Percentiles rank a stretch among this genome's conserved stretches.
These are phyloP conservation scores for Allantophomopsis lycopodina DNA, from an alignment of 2,329 filamentous ascomycete species.

Conservation along the genomic window DNA sequence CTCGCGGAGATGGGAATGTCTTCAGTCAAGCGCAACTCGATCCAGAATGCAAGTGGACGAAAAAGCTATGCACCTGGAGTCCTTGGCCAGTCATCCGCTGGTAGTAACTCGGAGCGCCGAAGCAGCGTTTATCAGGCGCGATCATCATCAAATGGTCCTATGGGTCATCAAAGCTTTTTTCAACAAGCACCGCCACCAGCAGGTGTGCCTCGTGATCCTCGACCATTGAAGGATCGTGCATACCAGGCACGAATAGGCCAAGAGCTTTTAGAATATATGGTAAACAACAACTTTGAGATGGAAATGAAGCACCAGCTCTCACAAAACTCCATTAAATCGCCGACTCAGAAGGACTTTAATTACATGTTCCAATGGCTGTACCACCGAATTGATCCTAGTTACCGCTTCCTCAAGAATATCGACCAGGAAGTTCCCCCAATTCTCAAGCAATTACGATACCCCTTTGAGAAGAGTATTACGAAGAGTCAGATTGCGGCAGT, in stretches of 20 bases:
- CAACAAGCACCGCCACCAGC: slow-evolving; percentile 71
- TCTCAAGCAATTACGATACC: slow-evolving; percentile 85
- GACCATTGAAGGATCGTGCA: slow-evolving; percentile 67
- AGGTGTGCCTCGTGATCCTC: slow-evolving; percentile 73
- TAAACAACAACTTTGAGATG: slow-evolving; percentile 90
- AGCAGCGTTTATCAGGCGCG: slow-evolving; percentile 73
- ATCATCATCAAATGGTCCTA: slow-evolving; percentile 53
- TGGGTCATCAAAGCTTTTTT: slow-evolving; percentile 85
- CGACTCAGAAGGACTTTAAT: slow-evolving; percentile 97
- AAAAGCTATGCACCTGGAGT: slow-evolving; percentile 40
- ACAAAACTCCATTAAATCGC: slow-evolving; percentile 80
- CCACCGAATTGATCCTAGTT: slow-evolving; percentile 85
- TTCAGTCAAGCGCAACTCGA: slow-evolving; percentile 72
- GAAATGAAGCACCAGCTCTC: slow-evolving; percentile 94
- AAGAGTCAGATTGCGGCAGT: slow-evolving; percentile 94
- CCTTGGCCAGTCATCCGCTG: slow-evolving; percentile 13
- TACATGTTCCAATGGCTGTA: slow-evolving; percentile 98
- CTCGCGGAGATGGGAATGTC: slow-evolving; percentile 68
- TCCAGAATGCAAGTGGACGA: slow-evolving; percentile 49
- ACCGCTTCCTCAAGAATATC: slow-evolving; percentile 87
- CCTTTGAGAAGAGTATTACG: slow-evolving; percentile 88
- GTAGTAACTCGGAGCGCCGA: slow-evolving; percentile 42
- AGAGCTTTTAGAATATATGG: slow-evolving; percentile 83
- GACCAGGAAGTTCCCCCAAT: slow-evolving; percentile 90
- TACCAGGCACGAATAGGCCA: slow-evolving; percentile 76